Evolutionary conservation across 1,139 yeast genomes (phyloP).

Genomic region (Arxiozyma telluris): DNA sequence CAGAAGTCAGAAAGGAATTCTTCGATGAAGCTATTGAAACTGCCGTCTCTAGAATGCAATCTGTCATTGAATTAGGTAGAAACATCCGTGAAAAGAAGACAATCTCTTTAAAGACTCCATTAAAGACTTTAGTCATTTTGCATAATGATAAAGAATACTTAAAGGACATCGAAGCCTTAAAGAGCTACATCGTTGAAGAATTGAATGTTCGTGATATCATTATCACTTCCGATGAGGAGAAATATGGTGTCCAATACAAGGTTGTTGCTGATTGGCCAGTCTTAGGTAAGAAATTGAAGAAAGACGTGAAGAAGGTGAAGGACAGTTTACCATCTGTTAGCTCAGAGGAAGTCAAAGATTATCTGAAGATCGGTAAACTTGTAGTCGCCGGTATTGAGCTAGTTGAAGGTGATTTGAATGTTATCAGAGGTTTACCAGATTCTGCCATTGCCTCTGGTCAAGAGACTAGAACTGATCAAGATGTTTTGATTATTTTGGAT

Average conservation of each 20-base stretch:
- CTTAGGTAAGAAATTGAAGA: slow-evolving; percentile 91
- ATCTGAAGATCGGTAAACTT: slow-evolving; percentile 63
- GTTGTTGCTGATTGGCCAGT: slow-evolving; percentile 99
- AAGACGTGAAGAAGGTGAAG: slow-evolving; percentile 88
- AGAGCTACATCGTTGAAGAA: slow-evolving; percentile 78
- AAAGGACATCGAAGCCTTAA: slow-evolving; percentile 67
- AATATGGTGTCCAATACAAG: slow-evolving; percentile 83
- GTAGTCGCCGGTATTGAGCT: slow-evolving; percentile 85
- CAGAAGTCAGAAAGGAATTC: slow-evolving; percentile 73
- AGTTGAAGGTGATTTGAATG: slow-evolving; percentile 80
- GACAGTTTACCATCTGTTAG: slow-evolving; percentile 79
- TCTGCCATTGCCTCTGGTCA: slow-evolving; percentile 55
- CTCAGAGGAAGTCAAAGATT: slow-evolving; percentile 73
- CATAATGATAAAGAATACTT: slow-evolving; percentile 71
- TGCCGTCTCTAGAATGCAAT: slow-evolving; percentile 93
- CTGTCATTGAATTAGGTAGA: slow-evolving; percentile 93
- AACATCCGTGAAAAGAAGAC: slow-evolving; percentile 92
- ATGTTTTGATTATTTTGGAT: slow-evolving; percentile 80
- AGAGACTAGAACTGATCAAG: slow-evolving; percentile 81
- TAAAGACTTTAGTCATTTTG: slow-evolving; percentile 76
- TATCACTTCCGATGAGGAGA: slow-evolving; percentile 83
- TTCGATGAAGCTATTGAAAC: slow-evolving; percentile 70
- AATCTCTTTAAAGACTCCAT: slow-evolving; percentile 90
- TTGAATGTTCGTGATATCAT: slow-evolving; percentile 82
- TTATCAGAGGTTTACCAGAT: slow-evolving; percentile 78